Percentiles rank a stretch among this genome's conserved stretches.
phyloP scores from a whole-genome alignment of 1,139 yeast species.

The Geotrichum armillariae region DNA sequence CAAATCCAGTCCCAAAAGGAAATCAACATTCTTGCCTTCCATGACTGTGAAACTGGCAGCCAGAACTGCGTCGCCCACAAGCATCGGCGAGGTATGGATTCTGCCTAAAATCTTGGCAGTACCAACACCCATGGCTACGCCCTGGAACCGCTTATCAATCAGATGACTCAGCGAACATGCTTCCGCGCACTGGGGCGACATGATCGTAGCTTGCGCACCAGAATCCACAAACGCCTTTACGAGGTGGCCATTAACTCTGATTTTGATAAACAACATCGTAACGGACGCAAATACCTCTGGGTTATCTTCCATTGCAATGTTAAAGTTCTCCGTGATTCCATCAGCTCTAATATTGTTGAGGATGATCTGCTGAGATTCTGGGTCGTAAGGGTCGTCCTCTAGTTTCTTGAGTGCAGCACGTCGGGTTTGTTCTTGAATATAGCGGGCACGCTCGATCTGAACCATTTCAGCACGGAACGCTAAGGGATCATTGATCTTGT shows the following conservation, averaged over 20 bases:
- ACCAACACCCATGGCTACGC: constrained; percentile 92
- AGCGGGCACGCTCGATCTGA: constrained; percentile 38
- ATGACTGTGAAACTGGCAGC: constrained; percentile 85
- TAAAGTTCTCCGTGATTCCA: constrained; percentile 75
- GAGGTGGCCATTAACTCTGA: constrained; percentile 73
- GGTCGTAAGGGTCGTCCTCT: constrained; percentile 68
- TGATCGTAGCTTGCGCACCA: constrained; percentile 91
- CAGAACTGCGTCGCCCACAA: constrained; percentile 62
- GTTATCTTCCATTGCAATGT: constrained; percentile 77
- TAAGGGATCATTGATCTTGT: constrained; percentile 51
- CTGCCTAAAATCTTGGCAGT: constrained; percentile 74
- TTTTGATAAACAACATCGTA: constrained; percentile 76
- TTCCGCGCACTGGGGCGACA: constrained; percentile 74
- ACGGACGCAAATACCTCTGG: constrained; percentile 89
- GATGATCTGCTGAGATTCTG: constrained; percentile 67
- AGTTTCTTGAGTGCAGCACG: constrained; percentile 54
- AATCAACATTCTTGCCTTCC: constrained; percentile 54
- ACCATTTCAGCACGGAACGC: constrained; percentile 52
- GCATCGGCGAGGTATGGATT: constrained; percentile 85
- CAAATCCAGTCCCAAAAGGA: constrained; percentile 70
- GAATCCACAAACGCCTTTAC: constrained; percentile 95
- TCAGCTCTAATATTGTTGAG: constrained; percentile 68
- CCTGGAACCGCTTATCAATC: constrained; percentile 78
- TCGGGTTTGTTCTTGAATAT: constrained; percentile 36
- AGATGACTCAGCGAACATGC: constrained; percentile 67